Conservation (phyloP, 192 early-diverging fungal species). For the Backusella circina region DNA sequence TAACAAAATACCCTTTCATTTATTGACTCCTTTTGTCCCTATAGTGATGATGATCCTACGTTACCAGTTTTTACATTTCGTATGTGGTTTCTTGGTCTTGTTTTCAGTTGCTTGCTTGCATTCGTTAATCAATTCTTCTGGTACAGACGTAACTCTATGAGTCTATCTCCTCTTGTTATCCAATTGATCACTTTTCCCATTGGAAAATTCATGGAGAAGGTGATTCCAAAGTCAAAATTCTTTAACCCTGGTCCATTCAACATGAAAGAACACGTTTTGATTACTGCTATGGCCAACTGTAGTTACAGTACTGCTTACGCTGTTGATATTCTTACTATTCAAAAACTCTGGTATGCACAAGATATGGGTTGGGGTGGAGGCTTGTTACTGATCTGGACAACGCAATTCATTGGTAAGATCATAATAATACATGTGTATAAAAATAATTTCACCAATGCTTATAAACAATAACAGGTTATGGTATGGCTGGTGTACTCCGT, state of each 20-base stretch:
- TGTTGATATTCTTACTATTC: constrained; percentile 52
- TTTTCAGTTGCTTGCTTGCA: constrained; percentile 39
- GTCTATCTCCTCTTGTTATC: constrained; percentile 39
- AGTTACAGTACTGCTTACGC: constrained; percentile 50
- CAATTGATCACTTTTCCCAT: constrained; percentile 49
- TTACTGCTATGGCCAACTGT: constrained; percentile 49
- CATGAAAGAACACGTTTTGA: constrained; percentile 66
- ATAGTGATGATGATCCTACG: constrained; percentile 46
- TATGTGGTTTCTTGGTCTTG: constrained; percentile 43
- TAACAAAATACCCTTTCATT: neutral
- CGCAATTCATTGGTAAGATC: constrained; percentile 29
- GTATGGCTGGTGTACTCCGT: constrained; percentile 67
- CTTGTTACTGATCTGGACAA: constrained; percentile 51
- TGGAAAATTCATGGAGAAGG: constrained; percentile 40
- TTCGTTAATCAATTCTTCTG: constrained; percentile 46
- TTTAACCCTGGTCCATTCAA: constrained; percentile 62
- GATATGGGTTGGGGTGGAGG: constrained; percentile 49
- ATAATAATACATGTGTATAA: too few species aligned
- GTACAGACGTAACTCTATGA: constrained; percentile 43
- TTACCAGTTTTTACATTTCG: constrained; percentile 51
- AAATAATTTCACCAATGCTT: too few species aligned
- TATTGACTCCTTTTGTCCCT: neutral
- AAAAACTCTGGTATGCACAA: constrained; percentile 52
- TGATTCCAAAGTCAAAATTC: constrained; percentile 41
- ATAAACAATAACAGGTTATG: constrained; percentile 19